These are phyloP conservation scores for Pseudocercospora fuligena DNA, from an alignment of 2,329 filamentous ascomycete genomes.

Conservation along the genomic window DNA sequence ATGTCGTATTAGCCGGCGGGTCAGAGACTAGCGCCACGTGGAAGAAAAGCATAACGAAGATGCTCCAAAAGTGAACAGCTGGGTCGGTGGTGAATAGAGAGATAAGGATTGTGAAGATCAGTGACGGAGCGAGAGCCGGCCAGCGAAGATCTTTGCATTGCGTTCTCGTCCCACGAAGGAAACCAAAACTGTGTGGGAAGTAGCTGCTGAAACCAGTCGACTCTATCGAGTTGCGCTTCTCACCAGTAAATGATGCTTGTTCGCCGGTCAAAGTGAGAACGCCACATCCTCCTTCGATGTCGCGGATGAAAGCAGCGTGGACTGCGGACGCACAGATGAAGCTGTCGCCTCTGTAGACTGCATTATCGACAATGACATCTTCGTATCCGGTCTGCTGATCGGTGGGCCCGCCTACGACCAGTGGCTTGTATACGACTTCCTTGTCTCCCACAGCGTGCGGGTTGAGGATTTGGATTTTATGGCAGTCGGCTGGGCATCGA, in stretches of 20 bases:
- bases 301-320: conserved; percentile 77
- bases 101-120: conserved; percentile 76
- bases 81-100: conserved; percentile 83
- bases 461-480: conserved; percentile 67
- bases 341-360: conserved; percentile 84
- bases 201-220: conserved; percentile 83
- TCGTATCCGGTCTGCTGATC: conserved; percentile 40
- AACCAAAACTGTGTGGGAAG: conserved; percentile 86
- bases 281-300: conserved; percentile 77
- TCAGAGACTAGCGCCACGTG: conserved; percentile 91
- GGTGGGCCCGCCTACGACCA: conserved; percentile 61
- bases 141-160: conserved; percentile 79
- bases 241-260: conserved; percentile 65
- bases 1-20: conserved; percentile 69
- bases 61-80: conserved; percentile 80
- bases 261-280: conserved; percentile 76
- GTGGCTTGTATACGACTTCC: conserved; percentile 61
- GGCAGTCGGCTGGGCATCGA: conserved; percentile 74
- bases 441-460: conserved; percentile 74
- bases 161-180: conserved; percentile 67
- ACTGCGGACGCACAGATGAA: conserved; percentile 86
- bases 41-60: conserved; percentile 83
- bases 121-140: conserved; percentile 79
- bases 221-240: conserved; percentile 72
- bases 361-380: conserved; percentile 48